Percentiles rank a stretch among this genome's conserved stretches.
Evolutionary conservation across 371 early-diverging fungal genomes (phyloP).

Genomic region (Actinomortierella ambigua): DNA sequence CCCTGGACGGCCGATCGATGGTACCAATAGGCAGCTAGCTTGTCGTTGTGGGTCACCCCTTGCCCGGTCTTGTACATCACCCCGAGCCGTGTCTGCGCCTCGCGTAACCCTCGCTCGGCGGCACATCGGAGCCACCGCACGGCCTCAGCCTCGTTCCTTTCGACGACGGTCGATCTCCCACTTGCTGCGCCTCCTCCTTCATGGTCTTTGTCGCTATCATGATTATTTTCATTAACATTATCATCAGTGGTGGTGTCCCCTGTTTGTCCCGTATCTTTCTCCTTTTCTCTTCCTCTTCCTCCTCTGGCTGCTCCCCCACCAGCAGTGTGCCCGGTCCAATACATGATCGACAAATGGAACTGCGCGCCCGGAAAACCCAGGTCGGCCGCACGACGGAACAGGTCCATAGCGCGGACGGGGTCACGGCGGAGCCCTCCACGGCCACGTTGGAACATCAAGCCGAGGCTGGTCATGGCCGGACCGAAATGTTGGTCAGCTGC

Average conservation of each 20-base stretch:
- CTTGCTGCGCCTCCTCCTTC: no score
- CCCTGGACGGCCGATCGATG: slow-evolving; percentile 72
- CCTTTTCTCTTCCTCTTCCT: not conserved
- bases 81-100: slow-evolving; percentile 83
- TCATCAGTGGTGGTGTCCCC: no score
- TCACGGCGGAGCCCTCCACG: slow-evolving; percentile 66
- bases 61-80: slow-evolving; percentile 86
- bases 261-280: no score
- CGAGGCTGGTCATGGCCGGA: slow-evolving; percentile 71
- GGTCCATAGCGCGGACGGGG: slow-evolving; percentile 62
- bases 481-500: slow-evolving; percentile 59
- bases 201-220: no score
- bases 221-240: no score
- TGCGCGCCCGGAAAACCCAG: no score
- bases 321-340: no score
- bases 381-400: no score
- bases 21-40: slow-evolving; percentile 53
- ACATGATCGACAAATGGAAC: no score
- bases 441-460: slow-evolving; percentile 83
- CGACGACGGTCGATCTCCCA: no score
- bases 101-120: slow-evolving; percentile 67
- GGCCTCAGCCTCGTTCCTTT: slow-evolving; percentile 66
- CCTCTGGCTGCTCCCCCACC: no score
- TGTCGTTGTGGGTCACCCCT: slow-evolving; percentile 64
- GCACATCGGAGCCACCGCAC: slow-evolving; percentile 74